Base-by-base conservation (phyloP, 2,329 filamentous ascomycete genomes). In the Neonectria hederae region DNA sequence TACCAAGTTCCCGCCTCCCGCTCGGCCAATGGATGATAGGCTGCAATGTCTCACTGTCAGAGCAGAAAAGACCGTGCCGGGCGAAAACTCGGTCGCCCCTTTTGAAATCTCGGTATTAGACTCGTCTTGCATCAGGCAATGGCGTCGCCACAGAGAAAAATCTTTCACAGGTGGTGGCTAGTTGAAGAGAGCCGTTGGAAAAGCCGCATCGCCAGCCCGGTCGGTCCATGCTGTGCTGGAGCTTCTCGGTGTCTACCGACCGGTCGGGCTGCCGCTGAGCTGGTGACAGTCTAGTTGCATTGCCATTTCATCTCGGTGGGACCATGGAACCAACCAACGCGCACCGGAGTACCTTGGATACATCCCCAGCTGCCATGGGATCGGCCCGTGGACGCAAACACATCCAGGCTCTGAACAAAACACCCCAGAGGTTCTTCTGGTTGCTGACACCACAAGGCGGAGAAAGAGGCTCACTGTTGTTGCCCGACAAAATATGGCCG, bases 141-240 rank as follows among this genome's bases (percentile, higher is more conserved):
- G 62, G 60, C 65, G 65, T 61, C 67, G 67, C 60, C 48, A 61
- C 63, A 42, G 49, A 43, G 56, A 42, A 38, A 38, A 49, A 54
- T 13, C 21, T 35, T 26, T 63, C 32, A 43, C 42, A 49, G 32
- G 48, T n/a, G 26, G n/a, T 40, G 26, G 49, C 43, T 35, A 54
- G 43, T 54, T 17, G 17, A 30, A 32, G 28, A 54, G 21, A 30
- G 45, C 40, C 22, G 19, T 24, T 24, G n/a, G 30, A 45, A 48
- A 32, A 51, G 26, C 17, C 26, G 26, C 38, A 52, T 43, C 40
- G 35, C 46, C 48, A 28, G 56, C 26, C 40, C 54, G 40, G 42
- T 52, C 49, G 42, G 32, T 54, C 40, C 35, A 38, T 38, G 35
- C 48, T 54, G 24, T 43, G 51, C 54, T 51, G 48, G 40, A 35